phyloP scores from a whole-genome alignment of 1,139 yeast species.

The Saccharomycopsis hybrid region DNA sequence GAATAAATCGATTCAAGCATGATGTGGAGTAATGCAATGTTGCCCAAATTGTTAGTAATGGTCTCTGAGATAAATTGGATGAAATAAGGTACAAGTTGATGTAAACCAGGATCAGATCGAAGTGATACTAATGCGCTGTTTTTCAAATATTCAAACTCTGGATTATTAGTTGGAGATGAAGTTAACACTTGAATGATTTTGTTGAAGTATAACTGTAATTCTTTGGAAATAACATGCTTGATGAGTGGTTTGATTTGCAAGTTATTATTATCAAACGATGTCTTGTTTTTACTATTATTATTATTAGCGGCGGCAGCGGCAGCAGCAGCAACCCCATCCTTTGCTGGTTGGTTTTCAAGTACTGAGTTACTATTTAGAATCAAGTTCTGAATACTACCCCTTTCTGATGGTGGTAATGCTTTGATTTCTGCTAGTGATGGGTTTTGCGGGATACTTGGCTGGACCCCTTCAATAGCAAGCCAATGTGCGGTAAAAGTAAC shows the following conservation, averaged over 20 bases:
- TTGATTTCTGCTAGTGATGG: conserved; percentile 77
- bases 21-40: conserved; percentile 67
- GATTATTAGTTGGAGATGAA: conserved; percentile 25
- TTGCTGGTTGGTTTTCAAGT: conserved; percentile 22
- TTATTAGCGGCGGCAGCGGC: conserved; percentile 16
- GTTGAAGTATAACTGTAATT: conserved; percentile 87
- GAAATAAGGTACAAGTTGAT: conserved; percentile 93
- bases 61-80: conserved; percentile 96
- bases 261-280: conserved; percentile 33
- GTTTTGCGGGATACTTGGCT: conserved; percentile 95
- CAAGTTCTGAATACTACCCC: conserved; percentile 62
- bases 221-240: conserved; percentile 94
- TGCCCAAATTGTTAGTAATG: conserved; percentile 79
- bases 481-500: conserved; percentile 96
- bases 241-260: conserved; percentile 87
- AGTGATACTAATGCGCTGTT: conserved; percentile 80
- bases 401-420: conserved; percentile 53
- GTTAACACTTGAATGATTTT: conserved; percentile 78
- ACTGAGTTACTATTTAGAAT: conserved; percentile 29
- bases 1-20: conserved; percentile 90
- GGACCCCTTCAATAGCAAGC: conserved; percentile 98
- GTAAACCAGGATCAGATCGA: conserved; percentile 90
- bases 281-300: neutral
- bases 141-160: conserved; percentile 51
- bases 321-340: conserved; percentile 7